Conservation (phyloP, 1,284 basidiomycete genomes). For the Ganoderma lucidum region DNA sequence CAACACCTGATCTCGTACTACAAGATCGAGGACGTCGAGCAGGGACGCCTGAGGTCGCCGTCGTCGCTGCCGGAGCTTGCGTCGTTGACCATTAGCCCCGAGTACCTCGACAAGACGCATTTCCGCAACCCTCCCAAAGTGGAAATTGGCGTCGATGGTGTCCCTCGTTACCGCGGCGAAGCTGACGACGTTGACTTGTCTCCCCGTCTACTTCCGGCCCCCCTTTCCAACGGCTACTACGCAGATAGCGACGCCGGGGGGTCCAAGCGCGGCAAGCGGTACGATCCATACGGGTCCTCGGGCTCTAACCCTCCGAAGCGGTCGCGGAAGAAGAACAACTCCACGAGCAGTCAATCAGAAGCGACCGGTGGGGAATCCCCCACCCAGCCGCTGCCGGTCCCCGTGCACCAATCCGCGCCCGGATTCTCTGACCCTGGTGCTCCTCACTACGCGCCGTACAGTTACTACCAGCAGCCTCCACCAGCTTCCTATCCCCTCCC, state of each 20-base stretch:
- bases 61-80: constrained; percentile 91
- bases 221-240: constrained; percentile 62
- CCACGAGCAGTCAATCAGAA: constrained; percentile 35
- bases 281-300: constrained; percentile 53
- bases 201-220: constrained; percentile 54
- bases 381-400: constrained; percentile 30
- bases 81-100: constrained; percentile 85
- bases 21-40: constrained; percentile 90
- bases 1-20: constrained; percentile 98
- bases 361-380: constrained; percentile 33
- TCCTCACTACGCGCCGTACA: constrained; percentile 34
- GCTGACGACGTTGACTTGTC: constrained; percentile 70
- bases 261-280: constrained; percentile 59
- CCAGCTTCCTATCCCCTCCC: constrained; percentile 28
- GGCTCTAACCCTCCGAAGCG: constrained; percentile 38
- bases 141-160: constrained; percentile 83
- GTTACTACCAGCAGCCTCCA: constrained; percentile 37
- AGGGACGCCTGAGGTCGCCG: constrained; percentile 87
- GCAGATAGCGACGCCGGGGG: constrained; percentile 45
- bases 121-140: constrained; percentile 92
- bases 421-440: constrained; percentile 33
- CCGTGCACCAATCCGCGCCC: constrained; percentile 32
- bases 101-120: constrained; percentile 90
- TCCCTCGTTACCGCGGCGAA: constrained; percentile 83
- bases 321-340: constrained; percentile 41